These are phyloP conservation scores for Fonsecaea nubica DNA, from an alignment of 2,329 filamentous ascomycete genomes.

Conservation along the genomic window DNA sequence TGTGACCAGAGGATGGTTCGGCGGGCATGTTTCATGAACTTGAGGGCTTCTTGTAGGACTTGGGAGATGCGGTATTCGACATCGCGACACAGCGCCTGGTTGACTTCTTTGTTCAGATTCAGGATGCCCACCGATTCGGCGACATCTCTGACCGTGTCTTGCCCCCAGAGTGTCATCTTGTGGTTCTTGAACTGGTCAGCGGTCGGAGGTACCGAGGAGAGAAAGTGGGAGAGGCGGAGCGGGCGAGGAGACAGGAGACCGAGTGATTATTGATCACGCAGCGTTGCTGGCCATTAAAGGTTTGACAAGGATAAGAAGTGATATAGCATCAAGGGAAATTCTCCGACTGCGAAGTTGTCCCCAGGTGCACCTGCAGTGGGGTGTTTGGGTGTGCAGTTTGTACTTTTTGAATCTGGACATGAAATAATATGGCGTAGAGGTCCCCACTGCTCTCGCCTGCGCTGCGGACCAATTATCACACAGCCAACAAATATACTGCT, in stretches of 20 bases:
- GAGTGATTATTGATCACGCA: neutral
- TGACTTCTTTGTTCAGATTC: conserved; percentile 80
- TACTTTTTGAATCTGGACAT: neutral
- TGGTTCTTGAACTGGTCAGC: neutral
- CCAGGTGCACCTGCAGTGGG: neutral
- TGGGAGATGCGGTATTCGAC: conserved; percentile 95
- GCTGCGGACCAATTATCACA: neutral
- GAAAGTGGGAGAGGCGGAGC: neutral
- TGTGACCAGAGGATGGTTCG: conserved; percentile 87
- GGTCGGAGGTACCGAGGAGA: neutral
- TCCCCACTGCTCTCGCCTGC: neutral
- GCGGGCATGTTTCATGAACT: conserved; percentile 92
- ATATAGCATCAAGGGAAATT: neutral
- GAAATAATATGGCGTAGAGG: too few relatives aligned
- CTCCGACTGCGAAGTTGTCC: neutral
- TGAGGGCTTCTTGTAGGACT: conserved; percentile 90
- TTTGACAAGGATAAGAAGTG: neutral
- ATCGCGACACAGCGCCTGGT: conserved; percentile 86
- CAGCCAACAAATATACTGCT: neutral
- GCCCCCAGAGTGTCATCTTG: conserved; percentile 76
- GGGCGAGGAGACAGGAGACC: neutral
- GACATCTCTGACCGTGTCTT: conserved; percentile 93
- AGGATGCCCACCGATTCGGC: conserved; percentile 93
- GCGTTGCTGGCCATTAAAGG: neutral
- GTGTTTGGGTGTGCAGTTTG: neutral